Base-by-base conservation (phyloP, 2,329 filamentous ascomycete species). In the Ampelomyces quisqualis region DNA sequence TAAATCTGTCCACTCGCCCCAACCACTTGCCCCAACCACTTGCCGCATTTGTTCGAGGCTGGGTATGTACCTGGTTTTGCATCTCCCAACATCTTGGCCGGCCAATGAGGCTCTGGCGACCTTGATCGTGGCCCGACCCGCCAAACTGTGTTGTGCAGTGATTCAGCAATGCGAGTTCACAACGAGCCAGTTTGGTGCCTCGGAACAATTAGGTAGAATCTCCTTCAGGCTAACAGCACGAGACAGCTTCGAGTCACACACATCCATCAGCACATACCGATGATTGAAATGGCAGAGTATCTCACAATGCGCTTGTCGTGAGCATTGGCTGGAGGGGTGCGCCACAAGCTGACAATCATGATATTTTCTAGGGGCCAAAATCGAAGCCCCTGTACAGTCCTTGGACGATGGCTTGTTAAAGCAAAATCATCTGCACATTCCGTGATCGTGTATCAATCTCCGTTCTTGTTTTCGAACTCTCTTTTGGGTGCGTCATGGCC, bases 321-420 rank as follows among this genome's bases (percentile, higher is more conserved):
- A 29, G 27, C 27, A 17, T 17, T 8, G 5, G 14, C 27, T 29
- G 4, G 27, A 29, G 10, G 13, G 10, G 13, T 17, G 13, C 27
- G 27, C 27, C 27, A 29, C 13, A 29, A 15, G 14, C 27, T 17
- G 27, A 29, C 13, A 29, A 17, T 3, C 13, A n/a, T 17, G 3
- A 15, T 15, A 29, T 13, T 15, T 15, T 8, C 17, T 29, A 15
- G 27, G 27, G 27, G 27, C 27, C 27, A 29, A 29, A 29, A 3
- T 9, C 13, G 13, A 13, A 15, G 10, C 27, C 27, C 27, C 27
- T 29, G 27, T n/a, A n/a, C 27, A 29, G 27, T 8, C 8, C 13
- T 29, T 29, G 27, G 17, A 29, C 13, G 10, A 29, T 29, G 27
- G 27, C 27, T 29, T 29, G 27, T 29, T 29, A 29, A 29, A n/a